Conservation (phyloP, 176 grass and related monocot genomes). For the Aegilops umbellulata region DNA sequence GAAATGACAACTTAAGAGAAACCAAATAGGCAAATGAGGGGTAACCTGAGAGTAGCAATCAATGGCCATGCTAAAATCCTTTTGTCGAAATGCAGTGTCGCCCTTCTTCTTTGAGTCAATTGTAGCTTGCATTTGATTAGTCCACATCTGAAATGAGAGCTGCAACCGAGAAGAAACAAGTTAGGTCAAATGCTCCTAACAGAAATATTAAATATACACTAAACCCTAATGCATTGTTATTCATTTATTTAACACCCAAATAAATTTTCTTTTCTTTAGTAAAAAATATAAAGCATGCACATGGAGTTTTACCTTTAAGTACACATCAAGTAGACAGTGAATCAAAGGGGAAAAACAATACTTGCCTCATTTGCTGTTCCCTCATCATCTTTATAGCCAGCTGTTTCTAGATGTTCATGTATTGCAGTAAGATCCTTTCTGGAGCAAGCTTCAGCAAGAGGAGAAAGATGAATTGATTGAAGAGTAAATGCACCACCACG, state of each 20-base stretch:
- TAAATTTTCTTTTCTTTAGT: not conserved
- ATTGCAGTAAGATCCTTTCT: constrained; percentile 89
- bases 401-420: constrained; percentile 85
- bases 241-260: not conserved
- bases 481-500: constrained; percentile 48
- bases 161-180: constrained; percentile 18
- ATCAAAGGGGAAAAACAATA: not conserved
- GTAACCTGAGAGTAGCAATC: constrained; percentile 62
- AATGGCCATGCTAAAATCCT: constrained; percentile 61
- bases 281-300: not conserved
- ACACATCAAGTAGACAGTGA: constrained; percentile 3
- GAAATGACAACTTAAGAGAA: constrained; percentile 10
- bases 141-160: constrained; percentile 82
- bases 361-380: constrained; percentile 88
- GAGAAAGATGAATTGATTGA: constrained; percentile 66
- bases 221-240: not conserved
- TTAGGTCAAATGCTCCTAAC: not conserved
- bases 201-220: constrained; percentile 9
- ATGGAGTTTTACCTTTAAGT: not conserved
- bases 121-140: constrained; percentile 68
- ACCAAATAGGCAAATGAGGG: not conserved
- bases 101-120: constrained; percentile 64
- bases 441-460: constrained; percentile 90
- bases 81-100: constrained; percentile 56
- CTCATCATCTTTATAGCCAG: constrained; percentile 82